Conservation (phyloP, 2,329 filamentous ascomycete genomes). For the Fusarium mexicanum region DNA sequence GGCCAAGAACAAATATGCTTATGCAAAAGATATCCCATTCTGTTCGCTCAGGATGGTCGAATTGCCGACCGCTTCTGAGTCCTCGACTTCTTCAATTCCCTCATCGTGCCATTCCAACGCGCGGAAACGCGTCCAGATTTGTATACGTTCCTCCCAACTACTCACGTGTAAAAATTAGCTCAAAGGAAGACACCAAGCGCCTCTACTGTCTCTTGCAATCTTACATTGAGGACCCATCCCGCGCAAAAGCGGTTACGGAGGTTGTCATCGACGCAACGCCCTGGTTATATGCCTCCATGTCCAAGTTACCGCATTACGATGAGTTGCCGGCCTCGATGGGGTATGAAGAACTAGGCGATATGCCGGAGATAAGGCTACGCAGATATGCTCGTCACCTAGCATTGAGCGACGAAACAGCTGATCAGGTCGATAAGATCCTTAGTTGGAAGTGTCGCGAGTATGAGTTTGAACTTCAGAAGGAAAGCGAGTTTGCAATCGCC, state of each 20-base stretch:
- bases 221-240: not conserved
- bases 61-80: not conserved
- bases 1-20: not conserved
- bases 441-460: not conserved
- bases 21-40: not conserved
- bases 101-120: not conserved
- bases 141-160: not conserved
- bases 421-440: not conserved
- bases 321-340: not conserved
- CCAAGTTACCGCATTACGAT: rapidly evolving
- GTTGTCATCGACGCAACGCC: not conserved
- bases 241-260: not conserved
- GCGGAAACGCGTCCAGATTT: not conserved
- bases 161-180: not conserved
- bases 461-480: not conserved
- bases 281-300: not conserved
- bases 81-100: not conserved
- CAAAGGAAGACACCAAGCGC: not conserved
- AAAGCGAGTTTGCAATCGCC: not conserved
- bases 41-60: rapidly evolving
- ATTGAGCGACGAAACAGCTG: rapidly evolving
- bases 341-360: not conserved
- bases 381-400: not conserved
- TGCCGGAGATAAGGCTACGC: rapidly evolving
- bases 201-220: not conserved